phyloP scores from a whole-genome alignment of 495 filamentous ascomycete species.

The Pyrenula massariospora region DNA sequence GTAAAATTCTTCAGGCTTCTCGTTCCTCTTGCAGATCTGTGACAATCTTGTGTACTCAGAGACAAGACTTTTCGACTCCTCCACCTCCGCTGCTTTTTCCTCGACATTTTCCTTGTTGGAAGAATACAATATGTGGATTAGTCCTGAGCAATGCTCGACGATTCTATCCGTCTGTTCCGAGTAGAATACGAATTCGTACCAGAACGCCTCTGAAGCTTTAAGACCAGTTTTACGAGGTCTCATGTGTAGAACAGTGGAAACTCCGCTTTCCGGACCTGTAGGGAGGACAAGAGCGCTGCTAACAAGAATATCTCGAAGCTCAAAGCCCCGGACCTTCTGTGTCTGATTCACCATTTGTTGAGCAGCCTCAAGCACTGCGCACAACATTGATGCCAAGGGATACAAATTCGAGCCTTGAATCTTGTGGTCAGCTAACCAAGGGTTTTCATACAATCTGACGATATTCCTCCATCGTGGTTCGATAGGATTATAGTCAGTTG shows the following conservation, averaged over 20 bases:
- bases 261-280: constrained; percentile 9
- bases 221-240: constrained; percentile 9
- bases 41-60: neutral
- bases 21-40: neutral
- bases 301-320: constrained; percentile 17
- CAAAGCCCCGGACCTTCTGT: constrained; percentile 9
- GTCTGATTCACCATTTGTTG: constrained; percentile 11
- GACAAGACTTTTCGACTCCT: neutral
- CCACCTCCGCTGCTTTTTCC: neutral
- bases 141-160: neutral
- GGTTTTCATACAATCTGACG: constrained; percentile 14
- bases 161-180: neutral
- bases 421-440: constrained; percentile 25
- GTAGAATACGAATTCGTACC: neutral
- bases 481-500: constrained; percentile 3
- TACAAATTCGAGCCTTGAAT: constrained; percentile 16
- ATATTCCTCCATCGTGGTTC: constrained; percentile 18
- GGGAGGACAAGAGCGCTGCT: constrained; percentile 20
- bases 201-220: constrained; percentile 5
- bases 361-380: constrained; percentile 27
- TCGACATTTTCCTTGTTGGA: neutral
- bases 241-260: constrained; percentile 23
- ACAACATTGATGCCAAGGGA: constrained; percentile 23
- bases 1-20: neutral
- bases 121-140: neutral